These are phyloP conservation scores for Russula griseocarnosa DNA, from an alignment of 768 basidiomycete species.

Conservation along the genomic window DNA sequence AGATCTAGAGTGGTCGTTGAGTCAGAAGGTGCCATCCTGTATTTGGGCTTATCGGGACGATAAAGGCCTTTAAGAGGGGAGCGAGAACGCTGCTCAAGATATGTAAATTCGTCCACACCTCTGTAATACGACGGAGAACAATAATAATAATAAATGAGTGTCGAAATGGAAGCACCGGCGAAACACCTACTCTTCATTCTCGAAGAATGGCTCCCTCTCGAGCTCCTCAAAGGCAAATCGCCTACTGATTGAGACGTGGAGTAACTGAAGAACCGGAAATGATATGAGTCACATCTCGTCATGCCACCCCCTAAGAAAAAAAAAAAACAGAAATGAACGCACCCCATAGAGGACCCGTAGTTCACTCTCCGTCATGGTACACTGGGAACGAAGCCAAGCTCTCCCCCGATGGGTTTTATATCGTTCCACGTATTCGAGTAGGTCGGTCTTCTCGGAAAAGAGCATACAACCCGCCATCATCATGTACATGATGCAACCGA, in stretches of 20 bases:
- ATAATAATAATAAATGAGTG: neutral
- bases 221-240: constrained; percentile 27
- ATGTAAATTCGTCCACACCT: constrained; percentile 23
- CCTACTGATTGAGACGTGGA: constrained; percentile 22
- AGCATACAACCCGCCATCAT: constrained; percentile 26
- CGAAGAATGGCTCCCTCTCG: constrained; percentile 24
- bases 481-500: constrained; percentile 28
- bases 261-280: constrained; percentile 2
- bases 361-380: constrained; percentile 20
- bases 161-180: neutral
- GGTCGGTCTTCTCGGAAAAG: constrained; percentile 24
- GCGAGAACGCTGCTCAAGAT: constrained; percentile 24
- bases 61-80: constrained; percentile 17
- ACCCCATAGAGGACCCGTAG: constrained; percentile 25
- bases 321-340: neutral
- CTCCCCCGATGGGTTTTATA: constrained; percentile 19
- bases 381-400: constrained; percentile 23
- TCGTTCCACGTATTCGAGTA: constrained; percentile 21
- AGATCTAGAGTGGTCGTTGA: constrained; percentile 20
- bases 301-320: neutral
- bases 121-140: constrained; percentile 2
- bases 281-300: neutral
- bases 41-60: constrained; percentile 27
- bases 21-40: constrained; percentile 14
- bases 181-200: constrained; percentile 24